phyloP scores from a whole-genome alignment of 495 filamentous ascomycete genomes.

The Penicillium lividum region DNA sequence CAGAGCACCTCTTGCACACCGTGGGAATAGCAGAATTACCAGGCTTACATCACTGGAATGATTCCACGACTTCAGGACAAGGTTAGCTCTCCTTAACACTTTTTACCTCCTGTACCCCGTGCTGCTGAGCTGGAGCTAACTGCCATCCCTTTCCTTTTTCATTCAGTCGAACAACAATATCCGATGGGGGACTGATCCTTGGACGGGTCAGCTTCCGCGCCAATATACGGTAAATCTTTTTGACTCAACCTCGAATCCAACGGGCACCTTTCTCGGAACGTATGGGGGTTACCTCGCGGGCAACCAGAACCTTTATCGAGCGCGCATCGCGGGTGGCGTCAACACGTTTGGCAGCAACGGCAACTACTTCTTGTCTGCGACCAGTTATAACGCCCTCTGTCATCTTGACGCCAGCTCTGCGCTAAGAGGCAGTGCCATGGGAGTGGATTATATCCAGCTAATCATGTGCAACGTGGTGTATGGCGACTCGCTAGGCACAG shows the following conservation, averaged over 20 bases:
- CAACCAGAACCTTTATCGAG: neutral
- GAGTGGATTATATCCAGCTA: neutral
- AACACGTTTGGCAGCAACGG: neutral
- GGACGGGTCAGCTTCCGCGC: neutral
- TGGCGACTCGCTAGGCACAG: neutral
- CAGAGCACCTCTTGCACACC: constrained; percentile 1
- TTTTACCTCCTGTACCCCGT: neutral
- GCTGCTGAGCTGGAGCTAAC: neutral
- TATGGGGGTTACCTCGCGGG: neutral
- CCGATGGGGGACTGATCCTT: neutral
- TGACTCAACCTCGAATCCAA: neutral
- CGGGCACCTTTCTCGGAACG: neutral
- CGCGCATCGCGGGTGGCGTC: neutral
- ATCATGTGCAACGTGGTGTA: neutral
- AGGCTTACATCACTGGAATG: neutral
- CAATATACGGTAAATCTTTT: neutral
- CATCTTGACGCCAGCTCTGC: neutral
- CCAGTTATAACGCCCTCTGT: neutral
- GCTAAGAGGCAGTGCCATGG: neutral
- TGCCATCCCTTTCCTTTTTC: neutral
- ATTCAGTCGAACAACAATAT: neutral
- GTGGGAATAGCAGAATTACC: neutral
- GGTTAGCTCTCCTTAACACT: neutral
- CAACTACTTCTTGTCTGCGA: neutral
- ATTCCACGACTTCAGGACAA: neutral